Evolutionary conservation across 140 eudicot genomes (phyloP).

Genomic region (Cichorium intybus): DNA sequence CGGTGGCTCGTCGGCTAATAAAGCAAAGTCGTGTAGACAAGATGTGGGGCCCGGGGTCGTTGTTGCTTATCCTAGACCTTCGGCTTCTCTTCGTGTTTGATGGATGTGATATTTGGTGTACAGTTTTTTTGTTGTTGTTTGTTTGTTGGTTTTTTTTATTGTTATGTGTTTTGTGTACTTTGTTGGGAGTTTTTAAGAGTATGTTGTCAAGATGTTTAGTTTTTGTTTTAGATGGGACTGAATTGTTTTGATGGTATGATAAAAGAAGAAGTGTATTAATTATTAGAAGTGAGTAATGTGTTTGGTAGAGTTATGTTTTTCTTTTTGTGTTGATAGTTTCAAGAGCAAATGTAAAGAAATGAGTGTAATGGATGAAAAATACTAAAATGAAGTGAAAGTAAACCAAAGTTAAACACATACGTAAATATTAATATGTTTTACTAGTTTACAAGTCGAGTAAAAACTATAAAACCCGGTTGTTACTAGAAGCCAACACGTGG

Average conservation of each 20-base stretch:
- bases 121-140: background rate
- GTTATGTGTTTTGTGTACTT: conserved; percentile 15
- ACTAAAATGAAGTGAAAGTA: no score
- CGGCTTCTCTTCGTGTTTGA: conserved; percentile 52
- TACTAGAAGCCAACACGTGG: no score
- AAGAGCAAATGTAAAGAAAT: no score
- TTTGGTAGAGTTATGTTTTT: background rate
- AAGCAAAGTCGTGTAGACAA: conserved; percentile 35
- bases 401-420: no score
- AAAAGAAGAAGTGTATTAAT: background rate
- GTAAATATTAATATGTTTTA: no score
- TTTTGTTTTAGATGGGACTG: conserved; percentile 10
- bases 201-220: conserved; percentile 10
- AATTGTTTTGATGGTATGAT: conserved; percentile 25
- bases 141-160: background rate
- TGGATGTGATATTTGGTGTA: conserved; percentile 14
- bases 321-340: background rate
- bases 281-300: background rate
- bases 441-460: no score
- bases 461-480: no score
- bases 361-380: no score
- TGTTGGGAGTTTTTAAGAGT: conserved; percentile 4
- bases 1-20: conserved; percentile 9
- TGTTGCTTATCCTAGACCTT: conserved; percentile 71
- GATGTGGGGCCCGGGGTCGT: conserved; percentile 23